Percentiles rank a stretch among this genome's conserved stretches.
Evolutionary conservation across 1,284 basidiomycete species (phyloP).

Genomic region (Entoloma clypeatum): DNA sequence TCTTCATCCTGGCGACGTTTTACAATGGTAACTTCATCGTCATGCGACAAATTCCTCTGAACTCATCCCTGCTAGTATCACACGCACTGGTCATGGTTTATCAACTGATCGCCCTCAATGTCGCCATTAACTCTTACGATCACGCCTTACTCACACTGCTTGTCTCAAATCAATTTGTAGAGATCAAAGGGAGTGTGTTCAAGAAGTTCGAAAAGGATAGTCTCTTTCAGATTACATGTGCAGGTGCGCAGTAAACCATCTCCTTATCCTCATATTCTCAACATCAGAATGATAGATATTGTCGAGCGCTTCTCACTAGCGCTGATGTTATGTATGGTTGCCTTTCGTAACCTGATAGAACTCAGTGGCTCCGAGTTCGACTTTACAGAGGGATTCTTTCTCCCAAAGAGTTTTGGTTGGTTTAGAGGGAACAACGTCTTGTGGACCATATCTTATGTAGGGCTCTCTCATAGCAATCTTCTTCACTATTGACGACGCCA

Average conservation of each 20-base stretch:
- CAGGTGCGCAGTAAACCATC: slow-evolving; percentile 56
- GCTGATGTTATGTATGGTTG: slow-evolving; percentile 90
- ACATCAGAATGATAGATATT: slow-evolving; percentile 63
- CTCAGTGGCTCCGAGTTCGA: slow-evolving; percentile 86
- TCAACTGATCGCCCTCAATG: slow-evolving; percentile 93
- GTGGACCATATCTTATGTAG: slow-evolving; percentile 88
- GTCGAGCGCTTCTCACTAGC: slow-evolving; percentile 95
- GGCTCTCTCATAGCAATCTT: not conserved
- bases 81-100: slow-evolving; percentile 97
- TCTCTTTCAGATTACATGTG: slow-evolving; percentile 98
- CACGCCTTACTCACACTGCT: slow-evolving; percentile 93
- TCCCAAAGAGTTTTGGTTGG: slow-evolving; percentile 86
- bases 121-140: slow-evolving; percentile 98
- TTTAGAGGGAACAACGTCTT: slow-evolving; percentile 74
- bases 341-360: slow-evolving; percentile 94
- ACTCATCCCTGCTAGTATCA: slow-evolving; percentile 68
- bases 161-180: slow-evolving; percentile 98
- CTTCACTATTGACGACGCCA: not conserved
- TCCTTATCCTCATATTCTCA: slow-evolving; percentile 1
- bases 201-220: slow-evolving; percentile 99
- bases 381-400: slow-evolving; percentile 62
- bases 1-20: slow-evolving; percentile 78
- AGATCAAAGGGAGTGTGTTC: slow-evolving; percentile 99
- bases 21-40: slow-evolving; percentile 72
- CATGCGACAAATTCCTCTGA: not conserved